Evolutionary conservation across 2,329 filamentous ascomycete species (phyloP).

Genomic region (Diaporthe citri): DNA sequence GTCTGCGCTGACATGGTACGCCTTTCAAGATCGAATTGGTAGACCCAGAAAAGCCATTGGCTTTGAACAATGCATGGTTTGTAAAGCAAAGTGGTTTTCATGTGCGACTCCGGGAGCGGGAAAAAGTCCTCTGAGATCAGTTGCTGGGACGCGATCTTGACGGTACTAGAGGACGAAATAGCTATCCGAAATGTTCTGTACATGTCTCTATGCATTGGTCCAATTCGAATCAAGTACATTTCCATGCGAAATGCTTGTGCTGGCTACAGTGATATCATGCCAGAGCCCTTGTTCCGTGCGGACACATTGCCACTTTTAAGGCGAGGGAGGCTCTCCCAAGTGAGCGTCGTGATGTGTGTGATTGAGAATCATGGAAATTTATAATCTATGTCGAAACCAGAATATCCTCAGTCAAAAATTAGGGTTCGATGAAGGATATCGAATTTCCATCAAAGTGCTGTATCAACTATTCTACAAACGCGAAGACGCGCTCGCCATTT

Average conservation of each 20-base stretch:
- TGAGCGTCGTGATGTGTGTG: not conserved
- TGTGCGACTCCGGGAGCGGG: conserved; percentile 6
- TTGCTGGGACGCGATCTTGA: not conserved
- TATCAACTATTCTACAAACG: not conserved
- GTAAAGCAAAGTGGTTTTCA: not conserved
- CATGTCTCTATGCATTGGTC: not conserved
- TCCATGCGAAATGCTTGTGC: not conserved
- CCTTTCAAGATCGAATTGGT: not conserved
- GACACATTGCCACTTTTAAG: not conserved
- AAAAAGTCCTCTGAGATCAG: not conserved
- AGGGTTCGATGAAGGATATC: not conserved
- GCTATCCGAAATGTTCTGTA: not conserved
- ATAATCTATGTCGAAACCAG: not conserved
- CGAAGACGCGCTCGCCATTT: not conserved
- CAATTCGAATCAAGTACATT: not conserved
- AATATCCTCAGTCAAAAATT: not conserved
- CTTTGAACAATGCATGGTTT: not conserved
- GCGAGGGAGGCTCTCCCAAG: not conserved
- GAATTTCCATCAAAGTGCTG: not conserved
- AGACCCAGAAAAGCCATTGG: not conserved
- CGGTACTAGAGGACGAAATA: not conserved
- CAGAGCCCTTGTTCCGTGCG: not conserved
- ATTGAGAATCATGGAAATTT: not conserved
- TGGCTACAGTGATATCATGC: not conserved
- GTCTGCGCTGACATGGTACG: not conserved